Evolutionary conservation across 129 eudicot genomes (phyloP).

Genomic region (Tagetes patula): DNA sequence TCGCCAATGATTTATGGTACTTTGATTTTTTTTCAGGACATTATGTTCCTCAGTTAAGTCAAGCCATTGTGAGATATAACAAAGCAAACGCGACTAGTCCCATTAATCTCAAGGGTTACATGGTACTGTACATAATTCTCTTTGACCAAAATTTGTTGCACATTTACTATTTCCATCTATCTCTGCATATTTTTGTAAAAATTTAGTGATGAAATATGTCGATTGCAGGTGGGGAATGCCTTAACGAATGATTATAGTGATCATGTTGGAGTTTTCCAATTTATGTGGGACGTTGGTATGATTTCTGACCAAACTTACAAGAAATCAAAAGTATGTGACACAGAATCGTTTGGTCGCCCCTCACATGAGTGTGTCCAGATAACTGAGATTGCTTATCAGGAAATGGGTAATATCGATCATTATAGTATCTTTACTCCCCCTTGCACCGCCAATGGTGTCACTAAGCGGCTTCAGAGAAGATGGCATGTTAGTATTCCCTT

Average conservation of each 20-base stretch:
- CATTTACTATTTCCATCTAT: not conserved
- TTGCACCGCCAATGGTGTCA: constrained; percentile 59
- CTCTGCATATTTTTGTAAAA: not conserved
- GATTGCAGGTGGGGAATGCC: constrained; percentile 88
- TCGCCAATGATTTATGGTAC: constrained; percentile 13
- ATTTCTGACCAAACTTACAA: constrained; percentile 89
- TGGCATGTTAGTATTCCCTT: constrained; percentile 59
- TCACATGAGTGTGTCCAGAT: constrained; percentile 49
- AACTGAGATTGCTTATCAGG: constrained; percentile 52
- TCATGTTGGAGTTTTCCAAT: constrained; percentile 79
- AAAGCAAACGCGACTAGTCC: constrained; percentile 29
- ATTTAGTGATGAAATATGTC: not conserved
- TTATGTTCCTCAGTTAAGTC: constrained; percentile 94
- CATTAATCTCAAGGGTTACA: constrained; percentile 82
- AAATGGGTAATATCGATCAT: constrained; percentile 80
- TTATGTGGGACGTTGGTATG: constrained; percentile 85
- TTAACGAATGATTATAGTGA: constrained; percentile 75
- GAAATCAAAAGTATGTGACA: constrained; percentile 61
- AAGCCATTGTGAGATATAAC: constrained; percentile 73
- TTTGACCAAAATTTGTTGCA: constrained; percentile 7
- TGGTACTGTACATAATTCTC: constrained; percentile 69
- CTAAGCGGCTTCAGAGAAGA: constrained; percentile 45
- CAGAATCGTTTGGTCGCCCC: constrained; percentile 50
- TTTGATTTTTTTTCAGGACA: constrained; percentile 58
- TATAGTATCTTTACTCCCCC: constrained; percentile 93